A percentile compares a stretch with the other conserved stretches of the same genome.
phyloP scores from a whole-genome alignment of 257 asterid genomes.

The Cordia subcordata region DNA sequence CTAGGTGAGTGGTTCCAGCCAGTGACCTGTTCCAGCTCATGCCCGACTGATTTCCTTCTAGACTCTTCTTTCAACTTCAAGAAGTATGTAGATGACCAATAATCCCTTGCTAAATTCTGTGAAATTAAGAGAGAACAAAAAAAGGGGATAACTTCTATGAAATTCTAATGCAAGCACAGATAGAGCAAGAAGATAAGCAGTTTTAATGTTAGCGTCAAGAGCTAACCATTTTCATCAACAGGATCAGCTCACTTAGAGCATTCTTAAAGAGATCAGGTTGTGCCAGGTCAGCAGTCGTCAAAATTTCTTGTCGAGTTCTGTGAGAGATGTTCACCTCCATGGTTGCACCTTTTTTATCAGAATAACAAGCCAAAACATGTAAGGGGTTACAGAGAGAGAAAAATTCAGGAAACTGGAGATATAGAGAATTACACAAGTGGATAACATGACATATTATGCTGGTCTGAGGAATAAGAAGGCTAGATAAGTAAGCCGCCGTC shows the following conservation, averaged over 20 bases:
- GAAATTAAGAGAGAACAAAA: slow-evolving; percentile 3
- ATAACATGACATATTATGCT: too few species aligned
- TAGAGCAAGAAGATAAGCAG: neutral
- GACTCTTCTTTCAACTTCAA: slow-evolving; percentile 64
- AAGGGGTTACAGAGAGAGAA: neutral
- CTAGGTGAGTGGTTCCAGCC: slow-evolving; percentile 64
- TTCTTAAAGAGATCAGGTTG: slow-evolving; percentile 51
- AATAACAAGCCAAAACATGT: neutral
- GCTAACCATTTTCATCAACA: slow-evolving; percentile 70
- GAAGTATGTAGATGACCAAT: slow-evolving; percentile 67
- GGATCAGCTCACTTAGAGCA: slow-evolving; percentile 62
- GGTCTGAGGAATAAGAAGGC: too few species aligned
- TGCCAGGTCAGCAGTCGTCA: slow-evolving; percentile 56
- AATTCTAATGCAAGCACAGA: neutral
- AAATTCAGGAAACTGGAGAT: neutral
- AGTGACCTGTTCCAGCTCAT: slow-evolving; percentile 34
- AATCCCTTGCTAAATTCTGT: slow-evolving; percentile 68
- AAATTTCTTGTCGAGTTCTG: slow-evolving; percentile 61
- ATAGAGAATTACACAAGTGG: too few species aligned
- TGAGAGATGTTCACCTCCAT: slow-evolving; percentile 88
- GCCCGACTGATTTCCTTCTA: slow-evolving; percentile 28
- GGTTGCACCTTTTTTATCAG: slow-evolving; percentile 43
- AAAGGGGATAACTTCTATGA: neutral
- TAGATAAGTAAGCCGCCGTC: too few species aligned
- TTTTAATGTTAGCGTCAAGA: neutral